These are phyloP conservation scores for Colletotrichum shisoi DNA, from an alignment of 2,329 filamentous ascomycete genomes.

Conservation along the genomic window DNA sequence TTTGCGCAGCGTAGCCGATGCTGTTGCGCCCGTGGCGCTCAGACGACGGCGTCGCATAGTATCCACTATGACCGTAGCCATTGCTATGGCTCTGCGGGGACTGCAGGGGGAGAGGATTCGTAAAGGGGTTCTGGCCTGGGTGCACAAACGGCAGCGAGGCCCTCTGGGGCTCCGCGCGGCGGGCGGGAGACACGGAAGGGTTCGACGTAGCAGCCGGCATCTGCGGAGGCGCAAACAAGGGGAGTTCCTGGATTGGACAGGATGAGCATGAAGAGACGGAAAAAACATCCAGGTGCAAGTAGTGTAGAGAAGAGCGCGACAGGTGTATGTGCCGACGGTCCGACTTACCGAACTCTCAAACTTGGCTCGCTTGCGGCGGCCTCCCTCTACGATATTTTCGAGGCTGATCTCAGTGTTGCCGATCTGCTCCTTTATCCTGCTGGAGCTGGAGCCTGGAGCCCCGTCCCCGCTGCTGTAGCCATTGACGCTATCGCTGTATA, in stretches of 20 bases:
- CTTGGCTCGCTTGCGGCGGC: slow-evolving; percentile 92
- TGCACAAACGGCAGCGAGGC: slow-evolving; percentile 77
- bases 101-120: slow-evolving; percentile 77
- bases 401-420: slow-evolving; percentile 97
- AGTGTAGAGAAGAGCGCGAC: slow-evolving; percentile 11
- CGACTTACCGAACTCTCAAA: slow-evolving; percentile 93
- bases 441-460: slow-evolving; percentile 77
- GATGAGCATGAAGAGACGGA: slow-evolving; percentile 44
- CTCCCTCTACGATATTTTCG: slow-evolving; percentile 97
- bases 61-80: slow-evolving; percentile 61
- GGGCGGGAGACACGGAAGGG: slow-evolving; percentile 92
- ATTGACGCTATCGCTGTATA: slow-evolving; percentile 69
- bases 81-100: slow-evolving; percentile 80
- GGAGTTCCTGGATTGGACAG: slow-evolving; percentile 76
- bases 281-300: slow-evolving; percentile 6
- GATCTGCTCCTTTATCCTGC: slow-evolving; percentile 83
- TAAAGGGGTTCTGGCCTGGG: slow-evolving; percentile 80
- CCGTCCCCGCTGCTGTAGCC: slow-evolving; percentile 90
- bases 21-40: slow-evolving; percentile 74
- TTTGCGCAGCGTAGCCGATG: slow-evolving; percentile 58
- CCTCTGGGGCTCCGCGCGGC: slow-evolving; percentile 77
- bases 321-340: slow-evolving; percentile 49
- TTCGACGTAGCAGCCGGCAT: slow-evolving; percentile 95
- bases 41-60: slow-evolving; percentile 69
- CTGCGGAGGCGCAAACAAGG: slow-evolving; percentile 91